Conservation (phyloP, 768 basidiomycete genomes). For the Mycena latifolia region DNA sequence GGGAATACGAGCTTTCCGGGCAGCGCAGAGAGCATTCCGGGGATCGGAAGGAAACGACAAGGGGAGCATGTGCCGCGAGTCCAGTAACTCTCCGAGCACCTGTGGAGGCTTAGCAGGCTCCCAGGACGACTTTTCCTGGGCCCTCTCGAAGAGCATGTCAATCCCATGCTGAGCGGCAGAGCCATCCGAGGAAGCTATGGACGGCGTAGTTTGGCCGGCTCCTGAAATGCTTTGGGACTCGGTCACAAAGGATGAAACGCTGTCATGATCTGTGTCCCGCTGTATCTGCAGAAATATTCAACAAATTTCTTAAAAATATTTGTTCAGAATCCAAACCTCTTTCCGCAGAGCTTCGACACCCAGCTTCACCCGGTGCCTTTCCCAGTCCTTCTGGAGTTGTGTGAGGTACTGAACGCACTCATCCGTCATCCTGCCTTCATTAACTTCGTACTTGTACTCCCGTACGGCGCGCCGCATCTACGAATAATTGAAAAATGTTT, state of each 20-base stretch:
- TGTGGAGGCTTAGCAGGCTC: constrained; percentile 83
- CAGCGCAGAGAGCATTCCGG: constrained; percentile 77
- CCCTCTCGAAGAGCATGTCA: constrained; percentile 84
- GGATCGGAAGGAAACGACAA: constrained; percentile 87
- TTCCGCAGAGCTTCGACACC: constrained; percentile 88
- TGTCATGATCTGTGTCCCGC: constrained; percentile 77
- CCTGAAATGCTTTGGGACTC: constrained; percentile 49
- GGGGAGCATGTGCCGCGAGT: constrained; percentile 94
- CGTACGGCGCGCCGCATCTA: constrained; percentile 94
- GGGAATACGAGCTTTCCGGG: constrained; percentile 60
- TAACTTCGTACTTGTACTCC: constrained; percentile 95
- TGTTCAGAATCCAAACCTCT: constrained; percentile 63
- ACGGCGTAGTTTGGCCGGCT: constrained; percentile 44
- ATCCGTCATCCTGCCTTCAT: constrained; percentile 92
- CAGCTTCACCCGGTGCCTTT: constrained; percentile 87
- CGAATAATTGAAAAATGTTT: background rate
- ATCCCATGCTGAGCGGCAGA: constrained; percentile 66
- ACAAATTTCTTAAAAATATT: background rate
- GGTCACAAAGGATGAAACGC: constrained; percentile 60
- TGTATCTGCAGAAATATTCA: constrained; percentile 65
- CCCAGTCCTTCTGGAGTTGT: constrained; percentile 98
- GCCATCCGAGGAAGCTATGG: constrained; percentile 52
- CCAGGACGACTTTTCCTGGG: constrained; percentile 76
- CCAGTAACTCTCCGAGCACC: constrained; percentile 90
- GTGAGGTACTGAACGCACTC: constrained; percentile 95